Percentiles rank a stretch among this genome's conserved stretches.
phyloP scores from a whole-genome alignment of 2,329 filamentous ascomycete species.

The Paecilomyces niveus region DNA sequence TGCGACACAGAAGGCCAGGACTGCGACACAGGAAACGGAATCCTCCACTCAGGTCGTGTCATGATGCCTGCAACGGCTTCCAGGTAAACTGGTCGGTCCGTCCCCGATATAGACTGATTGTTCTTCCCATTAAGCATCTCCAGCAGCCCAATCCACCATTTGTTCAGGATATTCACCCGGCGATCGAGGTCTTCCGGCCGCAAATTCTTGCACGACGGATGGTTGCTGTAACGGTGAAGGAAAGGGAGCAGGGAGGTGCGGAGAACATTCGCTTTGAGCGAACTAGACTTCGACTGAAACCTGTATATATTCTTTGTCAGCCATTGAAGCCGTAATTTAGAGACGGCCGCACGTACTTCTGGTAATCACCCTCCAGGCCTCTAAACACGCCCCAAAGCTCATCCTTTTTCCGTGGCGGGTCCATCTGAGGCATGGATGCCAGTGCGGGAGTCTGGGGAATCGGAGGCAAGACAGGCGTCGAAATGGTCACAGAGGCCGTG shows the following conservation, averaged over 20 bases:
- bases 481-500: constrained; percentile 33
- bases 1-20: constrained; percentile 26
- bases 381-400: constrained; percentile 64
- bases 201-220: constrained; percentile 59
- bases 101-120: constrained; percentile 70
- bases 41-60: constrained; percentile 81
- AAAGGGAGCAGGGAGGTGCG: constrained; percentile 69
- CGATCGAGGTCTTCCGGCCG: constrained; percentile 77
- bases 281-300: constrained; percentile 66
- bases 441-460: constrained; percentile 37
- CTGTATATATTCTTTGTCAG: constrained; percentile 23
- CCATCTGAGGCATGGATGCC: constrained; percentile 18
- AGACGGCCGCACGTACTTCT: constrained; percentile 45
- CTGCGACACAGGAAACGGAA: constrained; percentile 56
- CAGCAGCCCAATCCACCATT: constrained; percentile 80
- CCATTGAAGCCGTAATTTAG: neutral
- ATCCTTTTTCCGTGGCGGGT: constrained; percentile 54
- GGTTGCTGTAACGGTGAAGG: constrained; percentile 60
- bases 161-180: constrained; percentile 71
- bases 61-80: constrained; percentile 76
- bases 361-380: constrained; percentile 60
- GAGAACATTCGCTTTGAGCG: constrained; percentile 69
- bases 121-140: constrained; percentile 72
- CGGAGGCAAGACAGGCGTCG: constrained; percentile 41
- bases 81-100: constrained; percentile 73